Evolutionary conservation across 2,329 filamentous ascomycete genomes (phyloP).

Genomic region (Helicocarpus griseus): DNA sequence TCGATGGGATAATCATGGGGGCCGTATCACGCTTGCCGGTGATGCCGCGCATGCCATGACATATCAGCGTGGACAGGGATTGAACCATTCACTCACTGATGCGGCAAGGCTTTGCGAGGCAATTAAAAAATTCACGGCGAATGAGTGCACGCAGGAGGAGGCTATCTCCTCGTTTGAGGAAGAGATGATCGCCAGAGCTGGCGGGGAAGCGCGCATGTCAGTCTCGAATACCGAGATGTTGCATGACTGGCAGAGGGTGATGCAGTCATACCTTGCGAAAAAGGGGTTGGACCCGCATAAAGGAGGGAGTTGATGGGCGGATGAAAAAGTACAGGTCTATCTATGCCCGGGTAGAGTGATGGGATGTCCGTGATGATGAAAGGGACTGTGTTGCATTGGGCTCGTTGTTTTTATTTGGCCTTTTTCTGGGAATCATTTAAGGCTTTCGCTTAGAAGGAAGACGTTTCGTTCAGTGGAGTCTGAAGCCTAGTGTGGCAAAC

Average conservation of each 20-base stretch:
- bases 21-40: conserved; percentile 16
- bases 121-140: conserved; percentile 9
- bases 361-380: no score
- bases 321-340: not conserved
- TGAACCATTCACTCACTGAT: conserved; percentile 20
- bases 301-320: not conserved
- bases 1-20: conserved; percentile 17
- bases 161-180: conserved; percentile 22
- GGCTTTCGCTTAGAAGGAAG: no score
- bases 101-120: conserved; percentile 14
- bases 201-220: conserved; percentile 36
- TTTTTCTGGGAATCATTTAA: no score
- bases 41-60: conserved; percentile 19
- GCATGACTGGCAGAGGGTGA: conserved; percentile 30
- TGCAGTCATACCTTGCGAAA: conserved; percentile 10
- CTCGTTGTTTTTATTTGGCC: no score
- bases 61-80: conserved; percentile 17
- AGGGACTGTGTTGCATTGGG: no score
- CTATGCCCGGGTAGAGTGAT: not conserved
- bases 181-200: conserved; percentile 32
- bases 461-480: no score
- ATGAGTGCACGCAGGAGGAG: conserved; percentile 7
- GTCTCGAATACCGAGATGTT: conserved; percentile 38
- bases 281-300: conserved; percentile 5
- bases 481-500: no score